Conservation (phyloP, 495 filamentous ascomycete genomes). For the Tuber indicum region DNA sequence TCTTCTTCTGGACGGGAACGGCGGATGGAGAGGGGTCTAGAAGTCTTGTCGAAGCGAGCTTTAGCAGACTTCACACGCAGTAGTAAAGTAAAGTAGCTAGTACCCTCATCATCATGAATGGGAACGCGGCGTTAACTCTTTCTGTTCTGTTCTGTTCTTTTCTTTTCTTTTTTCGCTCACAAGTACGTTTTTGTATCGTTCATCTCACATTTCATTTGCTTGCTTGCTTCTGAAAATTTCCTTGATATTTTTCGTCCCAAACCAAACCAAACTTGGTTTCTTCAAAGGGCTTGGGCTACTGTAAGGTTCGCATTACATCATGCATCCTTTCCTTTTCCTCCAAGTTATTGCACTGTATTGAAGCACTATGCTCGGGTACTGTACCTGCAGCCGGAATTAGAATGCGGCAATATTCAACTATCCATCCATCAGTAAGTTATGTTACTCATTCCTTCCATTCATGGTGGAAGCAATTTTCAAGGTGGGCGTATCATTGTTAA, state of each 20-base stretch:
- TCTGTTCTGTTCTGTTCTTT: background rate
- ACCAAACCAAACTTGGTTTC: background rate
- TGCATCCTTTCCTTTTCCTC: background rate
- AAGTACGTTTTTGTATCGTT: background rate
- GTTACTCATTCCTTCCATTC: background rate
- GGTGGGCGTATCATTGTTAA: background rate
- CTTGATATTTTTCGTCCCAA: background rate
- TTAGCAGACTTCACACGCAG: slow-evolving; percentile 57
- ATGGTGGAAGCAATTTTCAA: background rate
- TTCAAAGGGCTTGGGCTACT: background rate
- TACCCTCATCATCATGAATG: background rate
- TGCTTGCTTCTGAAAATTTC: slow-evolving; percentile 1
- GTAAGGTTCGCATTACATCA: background rate
- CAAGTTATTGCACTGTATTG: background rate
- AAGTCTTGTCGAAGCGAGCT: slow-evolving; percentile 70
- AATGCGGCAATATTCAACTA: background rate
- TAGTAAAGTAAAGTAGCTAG: background rate
- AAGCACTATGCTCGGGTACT: background rate
- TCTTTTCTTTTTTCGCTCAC: background rate
- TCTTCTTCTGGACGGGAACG: slow-evolving; percentile 91
- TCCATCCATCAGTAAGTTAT: background rate
- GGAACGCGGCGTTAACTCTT: background rate
- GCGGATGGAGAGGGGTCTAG: slow-evolving; percentile 61
- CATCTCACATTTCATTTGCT: background rate
- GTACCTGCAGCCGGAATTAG: background rate